Base-by-base conservation (phyloP, 164 flowering plant species). In the Euptelea pleiosperma region DNA sequence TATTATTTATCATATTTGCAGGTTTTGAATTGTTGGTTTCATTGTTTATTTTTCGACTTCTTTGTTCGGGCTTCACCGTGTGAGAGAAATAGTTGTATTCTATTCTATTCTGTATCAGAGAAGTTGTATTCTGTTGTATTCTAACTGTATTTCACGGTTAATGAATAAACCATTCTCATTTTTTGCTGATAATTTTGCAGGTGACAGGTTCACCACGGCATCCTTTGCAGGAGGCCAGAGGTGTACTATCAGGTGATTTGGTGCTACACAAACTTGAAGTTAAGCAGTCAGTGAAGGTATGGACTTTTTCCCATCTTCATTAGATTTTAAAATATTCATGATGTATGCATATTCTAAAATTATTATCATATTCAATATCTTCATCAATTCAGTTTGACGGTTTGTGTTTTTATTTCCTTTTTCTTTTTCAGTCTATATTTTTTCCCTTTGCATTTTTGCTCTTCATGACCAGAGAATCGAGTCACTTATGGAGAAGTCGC, bases 241-340 rank as follows among this genome's bases (percentile, higher is more conserved):
- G 70, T 22, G 8, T 53, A 8, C 22, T 73, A 24, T 71, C 79
- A 29, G 69, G 74, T 44, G 89, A 80, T 52, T n/a, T 82, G 63
- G 62, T 89, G 55, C 67, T 89, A 31, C 65, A 81, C 57, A 89
- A 80, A 62, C 74, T 89, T 44, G 93, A 89, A 77, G 81, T 89
- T 58, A 79, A 66, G 28, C 77, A 66, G 71, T 82, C 96, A 55
- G 83, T 89, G 6, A 80, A 86, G 93, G 96, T 86, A 26, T 15
- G 66, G 5, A 21, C 22, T 46, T 28, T 48, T n/a, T 15, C n/a
- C n/a, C n/a, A n/a, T n/a, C n/a, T n/a, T n/a, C n/a, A n/a, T n/a
- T n/a, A n/a, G n/a, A n/a, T n/a, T n/a, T n/a, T n/a, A n/a, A n/a
- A n/a, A n/a, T n/a, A n/a, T n/a, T n/a, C n/a, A n/a, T 11, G 28